phyloP scores from a whole-genome alignment of 768 basidiomycete genomes.

The Ramaria rubella region DNA sequence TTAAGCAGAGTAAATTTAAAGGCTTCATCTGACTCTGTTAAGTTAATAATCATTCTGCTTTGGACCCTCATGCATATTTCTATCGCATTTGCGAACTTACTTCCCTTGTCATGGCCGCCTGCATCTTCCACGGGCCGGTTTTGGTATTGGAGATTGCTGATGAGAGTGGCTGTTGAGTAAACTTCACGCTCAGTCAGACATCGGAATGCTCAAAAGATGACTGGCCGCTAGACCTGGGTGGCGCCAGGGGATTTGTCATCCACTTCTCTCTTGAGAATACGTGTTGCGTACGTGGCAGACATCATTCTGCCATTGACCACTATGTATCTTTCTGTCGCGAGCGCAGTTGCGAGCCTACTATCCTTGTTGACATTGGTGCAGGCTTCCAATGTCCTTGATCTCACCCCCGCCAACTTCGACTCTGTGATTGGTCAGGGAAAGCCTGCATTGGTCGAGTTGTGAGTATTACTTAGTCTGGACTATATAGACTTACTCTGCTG shows the following conservation, averaged over 20 bases:
- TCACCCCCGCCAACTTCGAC: conserved; percentile 72
- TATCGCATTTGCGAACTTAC: no score
- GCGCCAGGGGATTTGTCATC: neutral
- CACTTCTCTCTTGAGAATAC: no score
- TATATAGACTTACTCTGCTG: neutral
- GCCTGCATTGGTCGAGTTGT: conserved; percentile 90
- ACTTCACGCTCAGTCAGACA: no score
- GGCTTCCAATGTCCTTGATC: conserved; percentile 82
- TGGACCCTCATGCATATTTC: no score
- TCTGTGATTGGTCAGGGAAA: conserved; percentile 66
- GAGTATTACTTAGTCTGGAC: conserved; percentile 28
- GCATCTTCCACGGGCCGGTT: no score
- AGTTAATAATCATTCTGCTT: no score
- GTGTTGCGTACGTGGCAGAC: neutral
- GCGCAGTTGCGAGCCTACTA: neutral
- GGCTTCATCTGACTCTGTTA: no score
- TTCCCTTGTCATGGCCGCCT: no score
- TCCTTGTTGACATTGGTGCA: neutral
- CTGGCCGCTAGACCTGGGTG: neutral
- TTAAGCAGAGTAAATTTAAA: no score
- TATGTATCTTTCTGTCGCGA: neutral
- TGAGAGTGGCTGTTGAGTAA: no score
- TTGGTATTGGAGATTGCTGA: no score
- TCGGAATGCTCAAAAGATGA: neutral
- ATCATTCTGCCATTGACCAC: neutral